Base-by-base conservation (phyloP, 2,329 filamentous ascomycete genomes). In the Colletotrichum scovillei region DNA sequence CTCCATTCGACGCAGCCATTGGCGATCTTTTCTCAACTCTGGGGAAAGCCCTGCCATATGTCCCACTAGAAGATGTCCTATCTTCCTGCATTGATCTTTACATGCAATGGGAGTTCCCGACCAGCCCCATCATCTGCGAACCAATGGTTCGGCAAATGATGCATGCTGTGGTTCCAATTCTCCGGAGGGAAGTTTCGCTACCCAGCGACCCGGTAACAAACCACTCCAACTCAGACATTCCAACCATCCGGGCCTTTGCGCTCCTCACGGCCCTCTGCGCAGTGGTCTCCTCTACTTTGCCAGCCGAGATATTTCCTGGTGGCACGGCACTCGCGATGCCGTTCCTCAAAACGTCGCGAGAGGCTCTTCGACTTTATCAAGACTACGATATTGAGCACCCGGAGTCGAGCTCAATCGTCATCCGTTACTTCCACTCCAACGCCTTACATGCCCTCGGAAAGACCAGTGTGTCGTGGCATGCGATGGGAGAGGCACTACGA, bases 361-460 rank as follows among this genome's bases (percentile, higher is more conserved):
- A 78, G 53, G 84, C 81, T 16, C 77, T 86, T 8, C 78, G 79
- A 16, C 79, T 79, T 24, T 85, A 85, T 35, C 76, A 85, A 0
- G 84, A 86, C 38, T 79, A 80, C 0, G 85, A 86, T 38, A 77
- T 86, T 0, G 84, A 86, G 59, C 80, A 77, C 12, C 85, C 85
- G 0, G 83, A 80, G 63, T 83, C 84, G 1, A 84, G 82, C 59
- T 86, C 85, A 4, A 80, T 86, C 30, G 79, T 81, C 2, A 84
- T 86, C 22, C 81, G 85, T 4, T 85, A 86, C 64, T 84, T 86
- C 28, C 85, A 86, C 63, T 86, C 85, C 16, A 86, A 85, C 67
- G 85, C 84, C 55, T 75, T 86, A 2, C 85, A 86, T 59, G 83
- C 83, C 1, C 78, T 82, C 0, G 85, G 84, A 0, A 85, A 84